Base-by-base conservation (phyloP, 345 rosid genomes). In the Ricinus communis region DNA sequence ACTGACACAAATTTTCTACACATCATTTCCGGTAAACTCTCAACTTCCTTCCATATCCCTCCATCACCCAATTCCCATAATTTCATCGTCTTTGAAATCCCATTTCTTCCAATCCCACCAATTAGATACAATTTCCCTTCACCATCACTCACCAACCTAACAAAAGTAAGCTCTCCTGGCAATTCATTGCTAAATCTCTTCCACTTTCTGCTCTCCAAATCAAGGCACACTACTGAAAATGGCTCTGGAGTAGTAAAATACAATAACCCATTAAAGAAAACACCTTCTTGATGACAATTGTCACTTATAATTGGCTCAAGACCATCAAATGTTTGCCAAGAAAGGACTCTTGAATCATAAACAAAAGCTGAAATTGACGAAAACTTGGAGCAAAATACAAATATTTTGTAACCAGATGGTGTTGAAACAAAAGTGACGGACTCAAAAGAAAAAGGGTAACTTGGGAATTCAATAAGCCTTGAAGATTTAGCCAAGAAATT, bases 101-200 rank as follows among this genome's bases (percentile, higher is more conserved):
- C 97, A 65, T 94, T 91, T 30, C 79, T 71, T 16, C 97, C 98
- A 10, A 85, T 65, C 10, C 98, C 97, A 18, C 97, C 97, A 13
- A 94, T 84, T 91, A 94, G 56, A 72, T 86, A 94, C 78, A 90
- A 69, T 58, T 82, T 83, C 74, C 70, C 68, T 30, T 75, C 87
- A 3, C 74, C 82, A 61, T 86, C 86, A 56, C 78, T 84, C 5
- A 85, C 93, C 76, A 94, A 64, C 52, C 96, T 91, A n/a, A 71
- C 79, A 62, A 94, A 94, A 3, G 90, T 83, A 14, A 91, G 75
- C 57, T 82, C 83, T 49, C 66, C 62, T 0, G 91, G 89, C 33
- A 88, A 79, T n/a, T 75, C 83, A 28, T 52, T 22, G 71, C 62
- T 54, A 6, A 72, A 49, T 40, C 74, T 79, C 8, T 75, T 83